Evolutionary conservation across 352 stramenopile genomes (phyloP).

Genomic region (Globisporangium abappressorium): DNA sequence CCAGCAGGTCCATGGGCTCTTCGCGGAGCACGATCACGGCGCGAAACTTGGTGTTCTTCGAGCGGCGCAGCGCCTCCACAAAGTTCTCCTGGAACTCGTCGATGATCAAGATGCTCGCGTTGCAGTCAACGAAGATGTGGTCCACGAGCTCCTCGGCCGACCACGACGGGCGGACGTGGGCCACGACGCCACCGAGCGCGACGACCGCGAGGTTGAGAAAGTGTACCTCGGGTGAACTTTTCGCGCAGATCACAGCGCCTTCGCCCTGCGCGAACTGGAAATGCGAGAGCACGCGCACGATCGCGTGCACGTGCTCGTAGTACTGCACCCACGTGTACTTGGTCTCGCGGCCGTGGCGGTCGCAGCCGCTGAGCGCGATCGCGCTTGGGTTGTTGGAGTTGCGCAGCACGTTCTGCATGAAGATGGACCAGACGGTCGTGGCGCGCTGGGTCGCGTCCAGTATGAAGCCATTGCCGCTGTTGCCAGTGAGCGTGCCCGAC

Average conservation of each 20-base stretch:
- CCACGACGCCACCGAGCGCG: conserved; percentile 50
- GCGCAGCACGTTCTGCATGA: conserved; percentile 19
- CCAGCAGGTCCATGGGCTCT: conserved; percentile 24
- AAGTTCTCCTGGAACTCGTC: conserved; percentile 55
- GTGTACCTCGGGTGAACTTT: conserved; percentile 42
- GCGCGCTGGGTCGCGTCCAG: conserved; percentile 11
- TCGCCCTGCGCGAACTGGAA: conserved; percentile 56
- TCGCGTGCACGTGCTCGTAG: conserved; percentile 23
- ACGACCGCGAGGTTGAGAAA: conserved; percentile 61
- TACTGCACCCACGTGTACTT: conserved; percentile 37
- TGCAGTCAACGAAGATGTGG: conserved; percentile 48
- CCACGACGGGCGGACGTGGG: conserved; percentile 59
- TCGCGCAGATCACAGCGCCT: conserved; percentile 51
- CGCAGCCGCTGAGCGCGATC: conserved; percentile 16
- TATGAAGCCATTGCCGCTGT: background rate
- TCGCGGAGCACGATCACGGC: conserved; percentile 45
- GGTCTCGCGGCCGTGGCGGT: conserved; percentile 4
- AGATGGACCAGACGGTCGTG: conserved; percentile 16
- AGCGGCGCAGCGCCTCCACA: conserved; percentile 29
- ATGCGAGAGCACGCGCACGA: conserved; percentile 48
- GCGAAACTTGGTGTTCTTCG: conserved; percentile 25
- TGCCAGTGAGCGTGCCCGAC: background rate
- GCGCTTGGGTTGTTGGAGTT: conserved; percentile 12
- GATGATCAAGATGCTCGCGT: conserved; percentile 56
- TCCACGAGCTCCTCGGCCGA: conserved; percentile 42